Percentiles rank a stretch among this genome's conserved stretches.
phyloP scores from a whole-genome alignment of 1,139 yeast species.

The Pichia terricola region DNA sequence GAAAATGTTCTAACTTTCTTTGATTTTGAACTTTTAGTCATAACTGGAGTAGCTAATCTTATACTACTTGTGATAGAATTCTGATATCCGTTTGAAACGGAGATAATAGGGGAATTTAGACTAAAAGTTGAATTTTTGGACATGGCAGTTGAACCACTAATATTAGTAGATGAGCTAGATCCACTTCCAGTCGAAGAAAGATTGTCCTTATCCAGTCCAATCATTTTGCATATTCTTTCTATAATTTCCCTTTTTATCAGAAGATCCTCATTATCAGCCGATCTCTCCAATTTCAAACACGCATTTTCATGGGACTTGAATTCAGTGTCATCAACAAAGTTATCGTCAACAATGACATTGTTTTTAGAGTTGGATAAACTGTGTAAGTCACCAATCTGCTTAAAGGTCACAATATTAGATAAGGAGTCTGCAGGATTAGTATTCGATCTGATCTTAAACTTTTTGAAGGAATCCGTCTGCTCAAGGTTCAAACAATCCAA shows the following conservation, averaged over 20 bases:
- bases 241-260: constrained; percentile 43
- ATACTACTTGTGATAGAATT: constrained; percentile 7
- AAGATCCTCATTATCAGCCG: not conserved
- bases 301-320: not conserved
- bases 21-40: not conserved
- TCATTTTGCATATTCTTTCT: constrained; percentile 61
- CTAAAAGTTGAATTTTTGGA: constrained; percentile 7
- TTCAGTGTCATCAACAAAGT: not conserved
- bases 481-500: too few relatives aligned
- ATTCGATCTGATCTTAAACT: not conserved
- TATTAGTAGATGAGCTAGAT: too few relatives aligned
- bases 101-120: constrained; percentile 2
- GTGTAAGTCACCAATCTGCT: not conserved
- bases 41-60: constrained; percentile 5
- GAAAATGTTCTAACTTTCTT: constrained; percentile 19
- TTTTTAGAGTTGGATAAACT: not conserved
- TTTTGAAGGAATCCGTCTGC: not conserved
- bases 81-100: not conserved
- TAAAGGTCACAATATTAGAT: too few relatives aligned
- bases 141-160: not conserved
- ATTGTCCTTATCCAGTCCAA: constrained; percentile 45
- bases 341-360: not conserved
- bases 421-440: not conserved
- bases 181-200: too few relatives aligned
- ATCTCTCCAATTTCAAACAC: not conserved